These are phyloP conservation scores for Clonostachys solani DNA, from an alignment of 2,329 filamentous ascomycete species.

Conservation along the genomic window DNA sequence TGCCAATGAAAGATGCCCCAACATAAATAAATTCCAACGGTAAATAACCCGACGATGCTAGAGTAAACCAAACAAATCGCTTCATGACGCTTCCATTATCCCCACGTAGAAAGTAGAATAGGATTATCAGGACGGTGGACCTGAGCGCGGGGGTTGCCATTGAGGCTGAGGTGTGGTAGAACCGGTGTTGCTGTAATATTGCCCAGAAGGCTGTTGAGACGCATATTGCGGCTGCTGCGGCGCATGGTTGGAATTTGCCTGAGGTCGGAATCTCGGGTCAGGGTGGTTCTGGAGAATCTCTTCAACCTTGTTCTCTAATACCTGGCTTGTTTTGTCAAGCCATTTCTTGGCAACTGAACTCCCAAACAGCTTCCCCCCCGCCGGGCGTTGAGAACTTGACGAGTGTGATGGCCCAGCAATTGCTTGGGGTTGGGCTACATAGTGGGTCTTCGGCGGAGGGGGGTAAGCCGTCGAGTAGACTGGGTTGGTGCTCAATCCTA, in stretches of 20 bases:
- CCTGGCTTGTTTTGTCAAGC: conserved; percentile 14
- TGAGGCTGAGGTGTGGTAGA: no score
- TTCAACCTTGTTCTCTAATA: conserved; percentile 11
- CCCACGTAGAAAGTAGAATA: no score
- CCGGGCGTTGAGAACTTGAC: neutral
- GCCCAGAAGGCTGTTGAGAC: no score
- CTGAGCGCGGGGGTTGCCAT: no score
- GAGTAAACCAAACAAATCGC: no score
- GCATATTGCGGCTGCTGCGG: conserved; percentile 1
- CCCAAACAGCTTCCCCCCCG: conserved; percentile 7
- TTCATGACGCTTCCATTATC: no score
- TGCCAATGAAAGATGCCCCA: no score
- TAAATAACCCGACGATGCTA: no score
- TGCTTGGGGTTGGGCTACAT: conserved; percentile 12
- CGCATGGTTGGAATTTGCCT: neutral
- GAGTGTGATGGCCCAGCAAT: neutral
- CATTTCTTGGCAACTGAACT: conserved; percentile 12
- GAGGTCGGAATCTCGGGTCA: neutral
- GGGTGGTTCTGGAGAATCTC: conserved; percentile 6
- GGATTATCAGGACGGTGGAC: no score
- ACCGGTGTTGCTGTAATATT: no score
- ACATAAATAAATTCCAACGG: no score
- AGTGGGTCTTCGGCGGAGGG: conserved; percentile 23
- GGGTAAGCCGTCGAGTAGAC: conserved; percentile 15
- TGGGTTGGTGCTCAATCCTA: conserved; percentile 12